phyloP scores from a whole-genome alignment of 1,284 basidiomycete species.

The Sphaerobolus stellatus region DNA sequence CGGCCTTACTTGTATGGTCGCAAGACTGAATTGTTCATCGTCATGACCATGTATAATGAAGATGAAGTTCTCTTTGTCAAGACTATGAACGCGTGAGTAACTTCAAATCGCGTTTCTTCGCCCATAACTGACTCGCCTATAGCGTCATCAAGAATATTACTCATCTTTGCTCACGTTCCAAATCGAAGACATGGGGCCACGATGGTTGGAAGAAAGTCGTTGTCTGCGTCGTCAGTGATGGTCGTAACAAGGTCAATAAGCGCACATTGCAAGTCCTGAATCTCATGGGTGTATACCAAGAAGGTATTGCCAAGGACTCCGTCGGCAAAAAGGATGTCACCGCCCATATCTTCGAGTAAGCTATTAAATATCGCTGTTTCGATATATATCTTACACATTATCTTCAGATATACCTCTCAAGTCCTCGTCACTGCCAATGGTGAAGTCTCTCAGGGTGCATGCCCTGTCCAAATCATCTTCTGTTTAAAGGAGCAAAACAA shows the following conservation, averaged over 20 bases:
- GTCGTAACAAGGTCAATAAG: constrained; percentile 88
- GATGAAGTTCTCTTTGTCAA: constrained; percentile 81
- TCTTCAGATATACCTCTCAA: constrained; percentile 68
- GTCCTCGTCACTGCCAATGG: constrained; percentile 82
- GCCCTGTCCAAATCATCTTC: constrained; percentile 91
- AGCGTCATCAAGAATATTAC: constrained; percentile 89
- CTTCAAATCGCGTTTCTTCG: constrained; percentile 9
- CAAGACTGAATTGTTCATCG: constrained; percentile 91
- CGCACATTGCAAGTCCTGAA: constrained; percentile 81
- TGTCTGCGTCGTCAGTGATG: constrained; percentile 90
- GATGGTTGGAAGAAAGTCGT: constrained; percentile 96
- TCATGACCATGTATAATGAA: constrained; percentile 97
- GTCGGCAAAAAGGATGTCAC: constrained; percentile 91
- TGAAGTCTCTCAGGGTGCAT: constrained; percentile 78
- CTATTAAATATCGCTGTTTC: constrained; percentile 9
- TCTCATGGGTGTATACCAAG: constrained; percentile 94
- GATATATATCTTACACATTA: background rate
- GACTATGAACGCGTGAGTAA: constrained; percentile 82
- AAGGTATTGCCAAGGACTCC: constrained; percentile 92
- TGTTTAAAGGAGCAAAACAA: constrained; percentile 95
- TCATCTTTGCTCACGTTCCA: constrained; percentile 76
- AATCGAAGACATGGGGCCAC: constrained; percentile 91
- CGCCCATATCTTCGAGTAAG: constrained; percentile 90
- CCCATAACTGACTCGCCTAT: constrained; percentile 6
- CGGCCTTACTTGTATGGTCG: constrained; percentile 83